Conservation (phyloP, 2,329 filamentous ascomycete genomes). For the Apiospora marii region DNA sequence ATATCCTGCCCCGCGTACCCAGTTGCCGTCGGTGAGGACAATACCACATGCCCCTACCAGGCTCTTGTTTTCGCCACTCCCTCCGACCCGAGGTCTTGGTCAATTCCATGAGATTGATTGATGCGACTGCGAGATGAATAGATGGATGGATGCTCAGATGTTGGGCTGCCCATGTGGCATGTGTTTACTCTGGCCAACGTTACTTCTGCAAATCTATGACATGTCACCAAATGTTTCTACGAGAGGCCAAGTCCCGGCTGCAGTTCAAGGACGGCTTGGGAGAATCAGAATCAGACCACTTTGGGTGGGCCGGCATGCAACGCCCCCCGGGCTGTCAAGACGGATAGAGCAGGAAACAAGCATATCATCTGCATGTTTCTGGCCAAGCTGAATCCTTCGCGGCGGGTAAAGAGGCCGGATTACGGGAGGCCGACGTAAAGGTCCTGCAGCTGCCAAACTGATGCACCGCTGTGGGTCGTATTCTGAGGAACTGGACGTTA, state of each 20-base stretch:
- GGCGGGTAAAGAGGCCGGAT: background rate
- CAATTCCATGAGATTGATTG: slow-evolving; percentile 3
- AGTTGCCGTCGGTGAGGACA: background rate
- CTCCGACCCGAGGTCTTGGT: slow-evolving; percentile 13
- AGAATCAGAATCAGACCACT: slow-evolving; percentile 16
- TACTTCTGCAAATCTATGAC: background rate
- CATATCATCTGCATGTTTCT: slow-evolving; percentile 6
- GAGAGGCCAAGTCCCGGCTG: background rate
- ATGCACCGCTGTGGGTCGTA: background rate
- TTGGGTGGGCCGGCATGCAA: background rate
- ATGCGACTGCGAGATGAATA: slow-evolving; percentile 7
- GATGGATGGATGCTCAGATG: slow-evolving; percentile 3
- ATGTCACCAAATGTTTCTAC: background rate
- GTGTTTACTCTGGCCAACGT: background rate
- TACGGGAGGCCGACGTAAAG: background rate
- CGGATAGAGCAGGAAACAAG: background rate
- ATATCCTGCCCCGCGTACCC: background rate
- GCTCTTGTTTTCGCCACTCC: background rate
- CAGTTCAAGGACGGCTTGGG: background rate
- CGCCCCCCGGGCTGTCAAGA: background rate
- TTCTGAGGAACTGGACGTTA: background rate
- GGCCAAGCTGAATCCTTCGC: background rate
- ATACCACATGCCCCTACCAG: background rate
- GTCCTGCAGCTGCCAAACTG: background rate
- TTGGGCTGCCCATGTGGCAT: slow-evolving; percentile 17